Conservation (phyloP, 176 grass and related monocot genomes). For the Cenchrus americanus region DNA sequence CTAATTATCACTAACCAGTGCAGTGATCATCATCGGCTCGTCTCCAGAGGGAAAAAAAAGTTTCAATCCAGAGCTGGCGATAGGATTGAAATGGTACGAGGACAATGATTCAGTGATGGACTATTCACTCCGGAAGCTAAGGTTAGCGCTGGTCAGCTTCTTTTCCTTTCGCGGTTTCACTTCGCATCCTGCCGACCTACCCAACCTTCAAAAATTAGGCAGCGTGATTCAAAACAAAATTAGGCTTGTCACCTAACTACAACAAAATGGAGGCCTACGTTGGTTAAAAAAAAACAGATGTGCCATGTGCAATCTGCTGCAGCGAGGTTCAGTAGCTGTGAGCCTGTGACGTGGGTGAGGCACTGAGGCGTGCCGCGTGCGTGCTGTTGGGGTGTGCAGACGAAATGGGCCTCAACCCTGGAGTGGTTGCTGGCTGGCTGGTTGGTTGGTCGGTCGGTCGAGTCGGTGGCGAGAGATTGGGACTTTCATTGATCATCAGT, state of each 20-base stretch:
- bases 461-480: no score
- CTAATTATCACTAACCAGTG: not conserved
- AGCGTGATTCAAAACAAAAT: not conserved
- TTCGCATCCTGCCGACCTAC: not conserved
- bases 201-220: not conserved
- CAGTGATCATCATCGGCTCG: no score
- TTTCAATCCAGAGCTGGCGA: not conserved
- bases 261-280: not conserved
- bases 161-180: not conserved
- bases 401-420: not conserved
- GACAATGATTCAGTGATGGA: not conserved
- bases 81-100: not conserved
- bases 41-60: no score
- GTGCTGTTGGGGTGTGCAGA: no score
- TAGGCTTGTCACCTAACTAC: not conserved
- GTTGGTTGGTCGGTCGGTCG: not conserved
- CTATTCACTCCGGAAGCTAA: not conserved
- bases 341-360: no score
- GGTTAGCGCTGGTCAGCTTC: not conserved
- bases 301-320: not conserved
- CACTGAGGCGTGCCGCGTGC: not conserved
- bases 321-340: not conserved
- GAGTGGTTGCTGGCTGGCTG: not conserved
- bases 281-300: not conserved
- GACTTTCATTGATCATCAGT: conserved; percentile 1